A percentile compares a stretch with the other conserved stretches of the same genome.
Conservation (phyloP, 192 early-diverging fungal genomes). For the Entomortierella lignicola region DNA sequence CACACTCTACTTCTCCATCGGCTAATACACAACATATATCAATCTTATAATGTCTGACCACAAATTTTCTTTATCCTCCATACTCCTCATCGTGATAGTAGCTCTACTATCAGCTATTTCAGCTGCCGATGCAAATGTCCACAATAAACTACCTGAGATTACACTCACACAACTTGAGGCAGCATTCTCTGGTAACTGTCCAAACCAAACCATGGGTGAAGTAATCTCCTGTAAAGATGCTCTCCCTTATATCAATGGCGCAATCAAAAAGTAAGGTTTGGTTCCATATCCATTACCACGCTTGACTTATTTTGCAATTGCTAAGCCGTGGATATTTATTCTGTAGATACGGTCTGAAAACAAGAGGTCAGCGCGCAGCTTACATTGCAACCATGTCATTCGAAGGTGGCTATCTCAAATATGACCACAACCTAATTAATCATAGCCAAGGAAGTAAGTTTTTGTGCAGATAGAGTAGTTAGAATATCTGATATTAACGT, state of each 20-base stretch:
- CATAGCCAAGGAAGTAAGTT: slow-evolving; percentile 41
- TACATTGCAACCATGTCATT: slow-evolving; percentile 45
- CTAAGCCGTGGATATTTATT: neutral
- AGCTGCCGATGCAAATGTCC: neutral
- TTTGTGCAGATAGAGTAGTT: neutral
- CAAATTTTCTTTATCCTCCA: neutral
- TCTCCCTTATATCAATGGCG: slow-evolving; percentile 35
- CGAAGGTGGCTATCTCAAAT: slow-evolving; percentile 31
- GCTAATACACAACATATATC: too few species aligned
- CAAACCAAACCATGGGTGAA: slow-evolving; percentile 12
- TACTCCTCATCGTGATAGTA: too few species aligned
- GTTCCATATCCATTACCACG: neutral
- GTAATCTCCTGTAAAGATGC: slow-evolving; percentile 35
- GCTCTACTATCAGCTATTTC: neutral
- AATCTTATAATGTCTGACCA: neutral
- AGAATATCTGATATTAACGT: too few species aligned
- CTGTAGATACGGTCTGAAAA: slow-evolving; percentile 16
- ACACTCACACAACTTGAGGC: slow-evolving; percentile 13
- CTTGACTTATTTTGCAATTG: neutral
- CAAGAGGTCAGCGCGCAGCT: slow-evolving; percentile 44
- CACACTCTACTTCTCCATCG: too few species aligned
- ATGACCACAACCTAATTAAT: slow-evolving; percentile 26
- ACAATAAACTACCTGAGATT: neutral
- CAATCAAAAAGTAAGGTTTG: slow-evolving; percentile 32
- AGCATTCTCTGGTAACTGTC: slow-evolving; percentile 28